Evolutionary conservation across 2,329 filamentous ascomycete genomes (phyloP), one percentile per base, ranked within the genome.

Genomic region (Macrophomina pseudophaseolina): DNA sequence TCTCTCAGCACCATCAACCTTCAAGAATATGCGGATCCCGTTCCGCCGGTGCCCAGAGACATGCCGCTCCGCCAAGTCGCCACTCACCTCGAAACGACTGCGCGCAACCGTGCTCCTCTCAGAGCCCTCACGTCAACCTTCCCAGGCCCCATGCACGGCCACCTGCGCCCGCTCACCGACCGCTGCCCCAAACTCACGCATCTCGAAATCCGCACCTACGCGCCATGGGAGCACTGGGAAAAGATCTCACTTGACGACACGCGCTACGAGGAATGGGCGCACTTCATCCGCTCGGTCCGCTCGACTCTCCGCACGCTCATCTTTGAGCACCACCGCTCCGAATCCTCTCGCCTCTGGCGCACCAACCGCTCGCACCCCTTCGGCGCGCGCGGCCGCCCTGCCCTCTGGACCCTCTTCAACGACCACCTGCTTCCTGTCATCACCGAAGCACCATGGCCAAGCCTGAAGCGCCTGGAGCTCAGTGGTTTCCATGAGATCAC

Each of bases 191-290:
- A 32, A 12, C 54, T 58, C 38, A n/a, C 54, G 8, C 54, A 58
- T 38, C 54, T 58, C 35, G 54, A 58, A 18, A 58, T 58, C 23
- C 54, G 54, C 54, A 58, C 18, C 11, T 58, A 58, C 54, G 54
- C 54, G 23, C 54, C 54, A 9, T 58, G 54, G 54, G 54, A 58
- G 54, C 54, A 44, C 54, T 44, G 38, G 54, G 54, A 58, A 5
- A 23, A 30, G 7, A 40, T 58, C 35, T 44, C 54, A 1, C 38
- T 44, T 14, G 54, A 58, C 54, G 54, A 44, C 54, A 11, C 38
- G 14, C 54, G 54, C 54, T 58, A 58, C 38, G 54, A n/a, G 9
- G 54, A 58, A n/a, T 58, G 54, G 54, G 54, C 54, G 12, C n/a
- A 18, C 54, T 58, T 58, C 38, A n/a, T 58, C 35, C 54, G n/a